Percentiles rank a stretch among this genome's conserved stretches.
Evolutionary conservation across 2,329 filamentous ascomycete species (phyloP).

Genomic region (Colletotrichum orbiculare): DNA sequence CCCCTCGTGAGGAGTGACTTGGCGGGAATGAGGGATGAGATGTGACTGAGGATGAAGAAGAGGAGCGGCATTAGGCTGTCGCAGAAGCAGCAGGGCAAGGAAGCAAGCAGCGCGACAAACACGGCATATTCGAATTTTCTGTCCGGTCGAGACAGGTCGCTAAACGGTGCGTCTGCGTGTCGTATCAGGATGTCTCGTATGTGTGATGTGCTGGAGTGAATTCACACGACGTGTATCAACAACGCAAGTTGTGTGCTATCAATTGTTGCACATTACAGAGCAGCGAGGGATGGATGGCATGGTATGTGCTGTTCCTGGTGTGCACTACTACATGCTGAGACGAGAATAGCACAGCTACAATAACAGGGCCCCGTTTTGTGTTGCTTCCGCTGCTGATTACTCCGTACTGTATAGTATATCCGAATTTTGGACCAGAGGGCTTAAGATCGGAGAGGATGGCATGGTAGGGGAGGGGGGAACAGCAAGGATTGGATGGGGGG

Average conservation of each 20-base stretch:
- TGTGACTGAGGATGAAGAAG: conserved; percentile 23
- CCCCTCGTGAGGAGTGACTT: conserved; percentile 24
- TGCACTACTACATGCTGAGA: conserved; percentile 7
- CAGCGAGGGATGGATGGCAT: no score
- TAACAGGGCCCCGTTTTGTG: no score
- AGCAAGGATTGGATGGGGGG: conserved; percentile 22
- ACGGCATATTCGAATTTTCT: conserved; percentile 12
- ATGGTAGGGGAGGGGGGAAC: not conserved
- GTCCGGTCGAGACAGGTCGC: not conserved
- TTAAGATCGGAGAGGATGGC: conserved; percentile 28
- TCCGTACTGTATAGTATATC: not conserved
- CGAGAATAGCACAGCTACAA: conserved; percentile 29
- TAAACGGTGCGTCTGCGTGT: not conserved
- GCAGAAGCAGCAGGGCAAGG: conserved; percentile 5
- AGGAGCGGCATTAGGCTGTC: not conserved
- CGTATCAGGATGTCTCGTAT: conserved; percentile 10
- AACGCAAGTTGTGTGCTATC: no score
- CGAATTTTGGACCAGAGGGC: conserved; percentile 21
- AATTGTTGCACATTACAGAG: no score
- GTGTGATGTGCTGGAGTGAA: conserved; percentile 14
- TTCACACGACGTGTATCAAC: no score
- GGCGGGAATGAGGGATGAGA: conserved; percentile 35
- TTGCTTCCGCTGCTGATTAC: conserved; percentile 21
- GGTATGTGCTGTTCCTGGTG: no score
- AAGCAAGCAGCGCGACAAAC: conserved; percentile 16